Evolutionary conservation across 768 basidiomycete genomes (phyloP).

Genomic region (Brasilioporus rufonigricans): DNA sequence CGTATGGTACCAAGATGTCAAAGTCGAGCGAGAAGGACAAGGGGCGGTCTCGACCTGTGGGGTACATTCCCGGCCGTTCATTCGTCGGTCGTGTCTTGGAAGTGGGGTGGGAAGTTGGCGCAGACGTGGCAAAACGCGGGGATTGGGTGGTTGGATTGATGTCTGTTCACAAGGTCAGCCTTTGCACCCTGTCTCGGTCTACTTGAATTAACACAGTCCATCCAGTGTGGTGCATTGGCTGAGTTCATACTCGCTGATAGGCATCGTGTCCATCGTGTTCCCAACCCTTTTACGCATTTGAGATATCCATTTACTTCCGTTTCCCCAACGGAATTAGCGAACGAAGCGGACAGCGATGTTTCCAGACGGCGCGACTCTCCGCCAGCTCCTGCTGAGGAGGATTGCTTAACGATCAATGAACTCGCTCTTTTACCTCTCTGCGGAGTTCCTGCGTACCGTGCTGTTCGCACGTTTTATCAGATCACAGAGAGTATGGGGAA

Average conservation of each 20-base stretch:
- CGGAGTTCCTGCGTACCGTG: constrained; percentile 81
- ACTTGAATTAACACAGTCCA: constrained; percentile 7
- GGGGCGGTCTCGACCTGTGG: constrained; percentile 38
- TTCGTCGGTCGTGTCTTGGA: constrained; percentile 84
- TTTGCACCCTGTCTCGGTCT: constrained; percentile 5
- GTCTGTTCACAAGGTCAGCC: constrained; percentile 74
- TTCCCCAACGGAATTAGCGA: constrained; percentile 8
- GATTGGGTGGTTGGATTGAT: constrained; percentile 87
- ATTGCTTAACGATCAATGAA: constrained; percentile 56
- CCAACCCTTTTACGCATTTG: constrained; percentile 51
- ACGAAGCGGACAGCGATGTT: constrained; percentile 7
- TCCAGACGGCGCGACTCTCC: constrained; percentile 10
- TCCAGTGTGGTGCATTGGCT: constrained; percentile 79
- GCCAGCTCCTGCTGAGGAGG: constrained; percentile 5
- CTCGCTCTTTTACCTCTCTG: constrained; percentile 77
- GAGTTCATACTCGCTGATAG: constrained; percentile 86
- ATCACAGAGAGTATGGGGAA: constrained; percentile 28
- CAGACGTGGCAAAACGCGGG: constrained; percentile 58
- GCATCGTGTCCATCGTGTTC: constrained; percentile 70
- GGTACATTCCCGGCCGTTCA: constrained; percentile 84
- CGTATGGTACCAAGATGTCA: constrained; percentile 19
- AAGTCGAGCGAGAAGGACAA: constrained; percentile 27
- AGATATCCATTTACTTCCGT: constrained; percentile 23
- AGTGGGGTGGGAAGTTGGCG: constrained; percentile 66
- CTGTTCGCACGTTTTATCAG: constrained; percentile 62